Conservation (phyloP, 2,329 filamentous ascomycete genomes). For the Oidium heveae region DNA sequence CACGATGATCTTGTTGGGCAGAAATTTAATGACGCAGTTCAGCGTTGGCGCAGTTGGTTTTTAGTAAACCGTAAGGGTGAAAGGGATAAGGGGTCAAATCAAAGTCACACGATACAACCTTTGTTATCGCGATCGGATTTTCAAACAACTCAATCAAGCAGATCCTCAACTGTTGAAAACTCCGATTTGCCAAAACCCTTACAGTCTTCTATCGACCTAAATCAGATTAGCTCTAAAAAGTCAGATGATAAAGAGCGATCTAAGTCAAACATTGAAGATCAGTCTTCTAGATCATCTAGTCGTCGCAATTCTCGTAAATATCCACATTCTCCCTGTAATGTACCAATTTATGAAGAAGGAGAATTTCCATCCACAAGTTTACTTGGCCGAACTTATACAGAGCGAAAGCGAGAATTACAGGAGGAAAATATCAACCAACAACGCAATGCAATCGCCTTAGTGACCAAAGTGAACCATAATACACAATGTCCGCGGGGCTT, state of each 20-base stretch:
- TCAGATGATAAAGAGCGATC: slow-evolving; percentile 6
- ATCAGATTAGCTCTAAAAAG: slow-evolving; percentile 21
- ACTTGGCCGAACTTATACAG: slow-evolving; percentile 23
- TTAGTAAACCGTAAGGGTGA: slow-evolving; percentile 41
- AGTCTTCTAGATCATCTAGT: slow-evolving; percentile 11
- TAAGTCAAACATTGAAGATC: slow-evolving; percentile 7
- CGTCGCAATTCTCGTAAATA: slow-evolving; percentile 11
- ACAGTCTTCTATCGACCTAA: slow-evolving; percentile 38
- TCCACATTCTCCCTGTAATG: slow-evolving; percentile 8
- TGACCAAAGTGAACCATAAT: not conserved
- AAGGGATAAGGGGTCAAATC: slow-evolving; percentile 11
- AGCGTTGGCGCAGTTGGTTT: slow-evolving; percentile 81
- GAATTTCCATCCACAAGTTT: slow-evolving; percentile 22
- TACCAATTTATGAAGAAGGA: slow-evolving; percentile 6
- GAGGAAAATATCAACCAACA: not conserved
- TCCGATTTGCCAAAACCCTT: not conserved
- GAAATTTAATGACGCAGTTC: slow-evolving; percentile 45
- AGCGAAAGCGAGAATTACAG: slow-evolving; percentile 17
- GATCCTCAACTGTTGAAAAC: not conserved
- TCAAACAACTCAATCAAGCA: slow-evolving; percentile 40
- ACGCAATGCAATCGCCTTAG: not conserved
- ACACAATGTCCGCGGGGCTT: slow-evolving; percentile 25
- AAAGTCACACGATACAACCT: slow-evolving; percentile 2
- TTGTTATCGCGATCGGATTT: slow-evolving; percentile 8
- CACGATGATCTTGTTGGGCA: slow-evolving; percentile 42